Conservation (phyloP, 2,329 filamentous ascomycete species). For the Exserohilum rostratum region DNA sequence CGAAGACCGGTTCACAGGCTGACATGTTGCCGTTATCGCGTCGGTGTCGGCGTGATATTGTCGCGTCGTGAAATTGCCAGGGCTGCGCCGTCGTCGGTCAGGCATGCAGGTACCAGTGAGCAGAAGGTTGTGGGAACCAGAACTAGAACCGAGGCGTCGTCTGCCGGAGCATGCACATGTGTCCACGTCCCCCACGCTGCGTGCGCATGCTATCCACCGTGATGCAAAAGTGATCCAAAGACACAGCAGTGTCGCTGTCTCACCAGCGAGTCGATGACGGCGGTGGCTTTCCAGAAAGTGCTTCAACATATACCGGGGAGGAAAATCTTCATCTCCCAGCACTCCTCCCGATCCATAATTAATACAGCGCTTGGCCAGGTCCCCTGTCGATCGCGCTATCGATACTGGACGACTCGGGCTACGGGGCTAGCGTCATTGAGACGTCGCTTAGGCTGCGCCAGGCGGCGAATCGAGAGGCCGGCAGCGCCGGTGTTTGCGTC, state of each 20-base stretch:
- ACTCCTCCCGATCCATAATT: slow-evolving; percentile 2
- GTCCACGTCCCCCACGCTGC: not conserved
- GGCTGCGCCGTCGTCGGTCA: too few species aligned
- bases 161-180: too few species aligned
- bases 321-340: slow-evolving; percentile 17
- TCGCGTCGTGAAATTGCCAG: too few species aligned
- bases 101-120: too few species aligned
- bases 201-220: not conserved
- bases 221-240: not conserved
- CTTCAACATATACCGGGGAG: not conserved
- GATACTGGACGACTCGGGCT: slow-evolving; percentile 6
- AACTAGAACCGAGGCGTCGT: too few species aligned
- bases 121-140: too few species aligned
- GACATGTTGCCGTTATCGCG: not conserved
- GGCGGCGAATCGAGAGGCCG: not conserved
- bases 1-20: not conserved
- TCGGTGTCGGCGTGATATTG: too few species aligned
- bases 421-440: not conserved
- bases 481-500: slow-evolving; percentile 1
- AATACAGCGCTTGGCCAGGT: not conserved
- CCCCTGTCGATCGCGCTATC: slow-evolving; percentile 33
- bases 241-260: not conserved
- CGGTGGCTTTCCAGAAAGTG: not conserved
- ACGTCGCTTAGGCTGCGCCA: not conserved
- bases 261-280: slow-evolving; percentile 3